Evolutionary conservation across 805 yeast species (phyloP).

Genomic region (Teunomyces panamensis): DNA sequence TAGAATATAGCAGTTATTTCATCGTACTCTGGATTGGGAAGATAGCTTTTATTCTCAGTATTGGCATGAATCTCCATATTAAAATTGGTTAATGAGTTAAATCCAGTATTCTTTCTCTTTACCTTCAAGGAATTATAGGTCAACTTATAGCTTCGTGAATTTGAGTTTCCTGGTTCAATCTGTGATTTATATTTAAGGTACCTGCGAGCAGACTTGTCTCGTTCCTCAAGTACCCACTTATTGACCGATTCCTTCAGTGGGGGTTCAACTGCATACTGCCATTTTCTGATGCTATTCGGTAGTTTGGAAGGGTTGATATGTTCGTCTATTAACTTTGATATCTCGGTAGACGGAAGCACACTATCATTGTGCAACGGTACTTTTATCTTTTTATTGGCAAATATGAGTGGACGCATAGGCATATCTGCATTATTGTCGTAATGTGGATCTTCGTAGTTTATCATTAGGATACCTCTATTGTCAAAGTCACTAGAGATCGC

Average conservation of each 20-base stretch:
- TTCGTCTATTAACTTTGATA: slow-evolving; percentile 5
- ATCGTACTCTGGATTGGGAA: slow-evolving; percentile 69
- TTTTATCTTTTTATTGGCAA: slow-evolving; percentile 63
- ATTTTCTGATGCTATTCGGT: slow-evolving; percentile 7
- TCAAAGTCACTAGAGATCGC: slow-evolving; percentile 33
- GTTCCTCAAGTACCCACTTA: slow-evolving; percentile 27
- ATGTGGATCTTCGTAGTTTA: slow-evolving; percentile 61
- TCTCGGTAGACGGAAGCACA: slow-evolving; percentile 4
- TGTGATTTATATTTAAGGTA: slow-evolving; percentile 42
- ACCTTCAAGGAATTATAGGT: slow-evolving; percentile 35
- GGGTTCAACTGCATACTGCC: slow-evolving; percentile 49
- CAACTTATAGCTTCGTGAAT: slow-evolving; percentile 34
- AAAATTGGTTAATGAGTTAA: slow-evolving; percentile 53
- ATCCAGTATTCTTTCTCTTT: slow-evolving; percentile 36
- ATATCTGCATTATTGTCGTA: slow-evolving; percentile 55
- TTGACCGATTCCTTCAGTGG: slow-evolving; percentile 45
- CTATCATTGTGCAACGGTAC: slow-evolving; percentile 38
- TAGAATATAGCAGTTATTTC: slow-evolving; percentile 60
- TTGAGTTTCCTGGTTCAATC: slow-evolving; percentile 46
- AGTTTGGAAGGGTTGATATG: not conserved
- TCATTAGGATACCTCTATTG: slow-evolving; percentile 44
- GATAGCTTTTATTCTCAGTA: slow-evolving; percentile 38
- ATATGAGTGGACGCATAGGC: slow-evolving; percentile 53
- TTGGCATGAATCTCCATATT: slow-evolving; percentile 67
- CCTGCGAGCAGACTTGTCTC: slow-evolving; percentile 11